Conservation (phyloP, 2,329 filamentous ascomycete species). For the Exophiala xenobiotica region DNA sequence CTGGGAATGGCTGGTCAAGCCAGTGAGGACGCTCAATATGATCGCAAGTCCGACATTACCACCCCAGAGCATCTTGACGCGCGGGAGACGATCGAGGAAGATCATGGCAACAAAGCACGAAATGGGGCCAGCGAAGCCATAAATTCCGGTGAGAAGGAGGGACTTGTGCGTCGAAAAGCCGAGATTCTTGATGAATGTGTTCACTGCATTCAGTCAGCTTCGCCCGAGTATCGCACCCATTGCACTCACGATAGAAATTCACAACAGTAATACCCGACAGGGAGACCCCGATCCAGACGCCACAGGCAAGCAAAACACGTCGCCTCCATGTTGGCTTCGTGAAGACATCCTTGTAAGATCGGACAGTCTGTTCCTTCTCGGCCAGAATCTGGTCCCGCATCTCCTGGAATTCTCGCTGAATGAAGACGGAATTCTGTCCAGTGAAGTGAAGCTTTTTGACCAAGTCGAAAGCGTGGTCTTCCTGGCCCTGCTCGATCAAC, state of each 20-base stretch:
- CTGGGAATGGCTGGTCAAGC: neutral
- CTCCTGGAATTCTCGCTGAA: constrained; percentile 11
- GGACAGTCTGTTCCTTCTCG: neutral
- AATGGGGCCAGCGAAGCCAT: neutral
- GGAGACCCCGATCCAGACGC: constrained; percentile 58
- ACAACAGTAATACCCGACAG: constrained; percentile 47
- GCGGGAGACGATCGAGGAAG: neutral
- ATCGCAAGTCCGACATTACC: neutral
- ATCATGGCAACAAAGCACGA: neutral
- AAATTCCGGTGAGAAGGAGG: neutral
- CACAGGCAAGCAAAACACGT: constrained; percentile 49
- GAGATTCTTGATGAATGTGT: neutral
- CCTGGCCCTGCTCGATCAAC: constrained; percentile 14
- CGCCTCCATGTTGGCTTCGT: constrained; percentile 35
- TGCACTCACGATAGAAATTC: constrained; percentile 9
- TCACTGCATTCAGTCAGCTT: neutral
- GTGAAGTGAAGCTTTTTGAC: constrained; percentile 65
- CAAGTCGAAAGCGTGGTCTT: constrained; percentile 49
- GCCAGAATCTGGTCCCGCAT: constrained; percentile 9
- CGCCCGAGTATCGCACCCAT: neutral
- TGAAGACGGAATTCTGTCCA: constrained; percentile 51
- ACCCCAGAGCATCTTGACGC: neutral
- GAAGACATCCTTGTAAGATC: constrained; percentile 1
- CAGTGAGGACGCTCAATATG: neutral
- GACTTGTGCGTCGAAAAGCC: neutral